Base-by-base conservation (phyloP, 306 rosid species). In the Morella rubra region DNA sequence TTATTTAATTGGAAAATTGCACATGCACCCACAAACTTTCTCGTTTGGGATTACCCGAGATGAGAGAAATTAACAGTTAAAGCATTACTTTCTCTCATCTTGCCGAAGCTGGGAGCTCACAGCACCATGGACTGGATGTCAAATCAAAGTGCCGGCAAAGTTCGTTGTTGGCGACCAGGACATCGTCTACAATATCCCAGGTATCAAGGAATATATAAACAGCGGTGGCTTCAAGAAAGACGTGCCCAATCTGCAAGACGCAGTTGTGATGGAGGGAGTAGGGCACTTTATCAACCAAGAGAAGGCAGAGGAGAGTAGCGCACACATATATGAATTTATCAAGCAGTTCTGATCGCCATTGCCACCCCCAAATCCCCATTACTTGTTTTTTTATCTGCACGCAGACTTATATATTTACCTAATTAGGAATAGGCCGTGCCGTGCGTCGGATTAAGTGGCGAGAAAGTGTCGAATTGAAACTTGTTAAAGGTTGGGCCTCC, bases 31-130 rank as follows among this genome's bases (percentile, higher is more conserved):
- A 32, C 3, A 3, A 2, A 32, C 37, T 62, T 59, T 73, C 9
- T 69, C 20, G 73, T 37, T 73, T 52, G 59, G 55, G 64, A 47
- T 52, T 32, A n/a, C 11, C 20, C 19, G 19, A 8, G 18, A 55
- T 20, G 27, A 55, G 60, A n/a, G 60, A 55, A 55, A 32, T 32
- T 32, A 32, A 32, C 37, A 32, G 37, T 32, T 32, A 32, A 32
- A 32, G 37, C 37, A 32, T 32, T 2, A 77, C 68, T 66, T 71
- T 52, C 67, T 44, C 53, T 75, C 51, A 85, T 54, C 66, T 12
- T 85, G 87, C 89, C 89, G 97, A 80, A 86, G 75, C 68, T 91
- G 97, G 97, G 97, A 91, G 76, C 84, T 91, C 40, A 89, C 85
- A 0, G 97, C 87, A 6, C 80, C 92, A 5, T 91, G 96, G 96